Conservation (phyloP, 306 rosid genomes). For the Cotoneaster glaucophyllus region DNA sequence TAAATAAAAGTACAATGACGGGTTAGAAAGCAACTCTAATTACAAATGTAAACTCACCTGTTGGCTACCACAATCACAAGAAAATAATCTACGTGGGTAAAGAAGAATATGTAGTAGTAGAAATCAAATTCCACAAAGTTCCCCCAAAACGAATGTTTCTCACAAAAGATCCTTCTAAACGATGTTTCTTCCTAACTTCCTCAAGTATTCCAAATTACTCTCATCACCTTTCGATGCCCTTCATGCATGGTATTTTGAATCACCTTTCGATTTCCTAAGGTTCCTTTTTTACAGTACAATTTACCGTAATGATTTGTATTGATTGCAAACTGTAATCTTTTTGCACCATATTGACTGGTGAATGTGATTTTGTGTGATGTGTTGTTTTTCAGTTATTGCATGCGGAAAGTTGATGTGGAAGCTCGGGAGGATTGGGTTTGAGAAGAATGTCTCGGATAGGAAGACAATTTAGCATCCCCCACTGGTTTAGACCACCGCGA, state of each 20-base stretch:
- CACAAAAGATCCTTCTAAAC: not conserved
- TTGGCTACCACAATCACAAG: not conserved
- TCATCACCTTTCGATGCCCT: not conserved
- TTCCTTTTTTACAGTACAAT: not conserved
- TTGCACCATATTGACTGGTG: too few relatives aligned
- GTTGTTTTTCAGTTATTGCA: constrained; percentile 59
- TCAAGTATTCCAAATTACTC: not conserved
- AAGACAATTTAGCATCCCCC: not conserved
- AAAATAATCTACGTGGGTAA: not conserved
- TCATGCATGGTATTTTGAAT: not conserved
- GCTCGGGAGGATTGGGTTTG: constrained; percentile 51
- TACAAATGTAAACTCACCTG: not conserved
- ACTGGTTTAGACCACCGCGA: not conserved
- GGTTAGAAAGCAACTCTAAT: not conserved
- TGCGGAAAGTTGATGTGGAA: not conserved
- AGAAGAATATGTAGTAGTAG: not conserved
- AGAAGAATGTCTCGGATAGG: constrained; percentile 32
- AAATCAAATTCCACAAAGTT: not conserved
- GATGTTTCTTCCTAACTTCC: not conserved
- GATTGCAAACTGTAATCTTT: too few relatives aligned
- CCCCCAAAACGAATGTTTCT: not conserved
- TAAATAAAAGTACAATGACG: not conserved
- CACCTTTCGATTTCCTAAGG: not conserved
- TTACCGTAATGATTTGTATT: not conserved
- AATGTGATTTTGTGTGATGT: not conserved